These are phyloP conservation scores for Tolypocladium cylindrosporum DNA, from an alignment of 2,329 filamentous ascomycete species.

Conservation along the genomic window DNA sequence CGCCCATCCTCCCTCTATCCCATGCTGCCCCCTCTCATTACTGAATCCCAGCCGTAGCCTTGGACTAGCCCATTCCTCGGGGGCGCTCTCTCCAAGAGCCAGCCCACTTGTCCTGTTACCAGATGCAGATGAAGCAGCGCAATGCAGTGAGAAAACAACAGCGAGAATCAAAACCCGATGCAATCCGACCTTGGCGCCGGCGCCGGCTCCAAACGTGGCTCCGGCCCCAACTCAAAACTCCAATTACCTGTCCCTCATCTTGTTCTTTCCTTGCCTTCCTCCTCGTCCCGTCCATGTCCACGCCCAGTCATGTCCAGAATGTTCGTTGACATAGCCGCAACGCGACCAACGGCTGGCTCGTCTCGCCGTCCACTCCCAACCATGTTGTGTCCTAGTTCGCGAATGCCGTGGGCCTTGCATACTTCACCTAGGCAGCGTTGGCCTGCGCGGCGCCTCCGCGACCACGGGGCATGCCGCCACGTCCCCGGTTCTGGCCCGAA, in stretches of 20 bases:
- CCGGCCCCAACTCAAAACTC: constrained; percentile 21
- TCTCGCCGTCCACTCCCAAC: neutral
- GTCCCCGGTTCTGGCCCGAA: constrained; percentile 53
- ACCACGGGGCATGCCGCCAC: constrained; percentile 55
- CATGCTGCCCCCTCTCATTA: neutral
- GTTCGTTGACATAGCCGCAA: neutral
- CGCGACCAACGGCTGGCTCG: neutral
- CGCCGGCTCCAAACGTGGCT: constrained; percentile 18
- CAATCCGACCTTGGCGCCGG: constrained; percentile 10
- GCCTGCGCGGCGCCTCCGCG: constrained; percentile 46
- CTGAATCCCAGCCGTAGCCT: neutral
- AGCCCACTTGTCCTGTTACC: constrained; percentile 1
- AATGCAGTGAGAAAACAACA: constrained; percentile 10
- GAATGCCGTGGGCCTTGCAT: constrained; percentile 1
- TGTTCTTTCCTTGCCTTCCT: neutral
- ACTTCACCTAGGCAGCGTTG: constrained; percentile 35
- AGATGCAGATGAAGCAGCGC: constrained; percentile 7
- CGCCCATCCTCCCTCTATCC: neutral
- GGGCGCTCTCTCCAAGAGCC: neutral
- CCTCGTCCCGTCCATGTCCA: neutral
- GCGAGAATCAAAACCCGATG: constrained; percentile 8
- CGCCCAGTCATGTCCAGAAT: neutral
- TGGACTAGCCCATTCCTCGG: neutral
- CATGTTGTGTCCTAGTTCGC: neutral
- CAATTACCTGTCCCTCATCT: constrained; percentile 11